These are phyloP conservation scores for Pseudopyricularia cyperi DNA, from an alignment of 2,329 filamentous ascomycete genomes.

Conservation along the genomic window DNA sequence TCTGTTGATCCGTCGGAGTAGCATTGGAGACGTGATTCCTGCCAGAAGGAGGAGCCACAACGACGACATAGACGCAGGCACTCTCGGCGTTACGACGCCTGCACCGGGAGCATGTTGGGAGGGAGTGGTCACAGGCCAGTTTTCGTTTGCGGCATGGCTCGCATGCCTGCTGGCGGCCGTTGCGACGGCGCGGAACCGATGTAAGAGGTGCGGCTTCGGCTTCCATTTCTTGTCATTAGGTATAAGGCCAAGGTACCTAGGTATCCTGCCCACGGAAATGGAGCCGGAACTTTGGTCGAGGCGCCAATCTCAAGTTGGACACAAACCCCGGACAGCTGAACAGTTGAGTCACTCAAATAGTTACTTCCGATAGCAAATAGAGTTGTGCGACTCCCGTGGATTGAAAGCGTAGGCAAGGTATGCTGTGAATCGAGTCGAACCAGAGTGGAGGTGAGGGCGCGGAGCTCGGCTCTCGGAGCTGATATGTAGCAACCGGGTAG, in stretches of 20 bases:
- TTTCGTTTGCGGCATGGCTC: constrained; percentile 3
- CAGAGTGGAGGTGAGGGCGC: not conserved
- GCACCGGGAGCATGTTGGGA: constrained; percentile 2
- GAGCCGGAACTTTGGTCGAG: no score
- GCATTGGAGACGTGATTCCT: not conserved
- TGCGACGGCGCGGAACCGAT: constrained; percentile 2
- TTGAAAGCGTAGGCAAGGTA: not conserved
- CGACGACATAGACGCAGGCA: constrained; percentile 1
- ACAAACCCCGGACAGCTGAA: no score
- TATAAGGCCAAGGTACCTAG: no score
- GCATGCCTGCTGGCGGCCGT: constrained; percentile 4
- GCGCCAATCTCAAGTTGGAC: no score
- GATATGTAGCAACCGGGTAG: not conserved
- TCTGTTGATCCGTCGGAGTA: not conserved
- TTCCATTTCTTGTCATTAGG: not conserved
- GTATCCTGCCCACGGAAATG: no score
- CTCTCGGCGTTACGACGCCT: not conserved
- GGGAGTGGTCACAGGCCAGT: constrained; percentile 3
- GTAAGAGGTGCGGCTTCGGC: not conserved
- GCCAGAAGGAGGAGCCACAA: not conserved
- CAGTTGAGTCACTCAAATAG: no score
- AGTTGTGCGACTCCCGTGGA: no score
- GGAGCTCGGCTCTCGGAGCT: not conserved
- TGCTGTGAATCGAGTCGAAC: not conserved
- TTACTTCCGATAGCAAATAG: no score